Percentiles rank a stretch among this genome's conserved stretches.
phyloP scores from a whole-genome alignment of 108 stramenopile species.

The Halocafeteria seosinensis region DNA sequence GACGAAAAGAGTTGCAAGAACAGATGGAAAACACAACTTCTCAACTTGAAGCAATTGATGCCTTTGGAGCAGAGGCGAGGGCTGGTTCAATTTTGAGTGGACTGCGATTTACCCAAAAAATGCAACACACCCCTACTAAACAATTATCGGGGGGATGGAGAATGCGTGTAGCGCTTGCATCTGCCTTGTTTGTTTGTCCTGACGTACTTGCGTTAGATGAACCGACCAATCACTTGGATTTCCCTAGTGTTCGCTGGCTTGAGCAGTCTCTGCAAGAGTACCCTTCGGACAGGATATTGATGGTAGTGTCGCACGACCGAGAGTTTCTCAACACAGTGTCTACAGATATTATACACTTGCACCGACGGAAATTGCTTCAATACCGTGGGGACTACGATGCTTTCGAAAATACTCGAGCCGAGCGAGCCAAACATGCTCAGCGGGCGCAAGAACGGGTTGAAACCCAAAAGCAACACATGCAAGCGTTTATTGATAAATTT shows the following conservation, averaged over 20 bases:
- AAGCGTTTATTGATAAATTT: slow-evolving; percentile 95
- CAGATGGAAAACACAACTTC: slow-evolving; percentile 24
- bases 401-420: slow-evolving; percentile 63
- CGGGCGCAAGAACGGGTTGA: slow-evolving; percentile 75
- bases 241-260: slow-evolving; percentile 86
- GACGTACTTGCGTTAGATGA: slow-evolving; percentile 57
- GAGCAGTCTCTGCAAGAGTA: slow-evolving; percentile 57
- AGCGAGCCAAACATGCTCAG: slow-evolving; percentile 57
- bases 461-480: slow-evolving; percentile 82
- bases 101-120: slow-evolving; percentile 60
- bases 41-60: slow-evolving; percentile 34
- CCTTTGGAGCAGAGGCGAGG: slow-evolving; percentile 37
- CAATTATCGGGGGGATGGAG: slow-evolving; percentile 77
- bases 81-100: slow-evolving; percentile 51
- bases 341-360: slow-evolving; percentile 70
- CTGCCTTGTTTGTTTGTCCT: slow-evolving; percentile 69
- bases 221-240: slow-evolving; percentile 57
- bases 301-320: slow-evolving; percentile 84
- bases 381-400: slow-evolving; percentile 88
- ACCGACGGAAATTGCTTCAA: slow-evolving; percentile 49
- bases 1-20: no score
- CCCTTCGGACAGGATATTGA: slow-evolving; percentile 48
- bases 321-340: slow-evolving; percentile 78
- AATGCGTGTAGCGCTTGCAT: slow-evolving; percentile 90
- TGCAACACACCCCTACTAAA: slow-evolving; percentile 55